A percentile compares a stretch with the other conserved stretches of the same genome.
phyloP scores from a whole-genome alignment of 495 filamentous ascomycete species.

The Aspergillus avenaceus region DNA sequence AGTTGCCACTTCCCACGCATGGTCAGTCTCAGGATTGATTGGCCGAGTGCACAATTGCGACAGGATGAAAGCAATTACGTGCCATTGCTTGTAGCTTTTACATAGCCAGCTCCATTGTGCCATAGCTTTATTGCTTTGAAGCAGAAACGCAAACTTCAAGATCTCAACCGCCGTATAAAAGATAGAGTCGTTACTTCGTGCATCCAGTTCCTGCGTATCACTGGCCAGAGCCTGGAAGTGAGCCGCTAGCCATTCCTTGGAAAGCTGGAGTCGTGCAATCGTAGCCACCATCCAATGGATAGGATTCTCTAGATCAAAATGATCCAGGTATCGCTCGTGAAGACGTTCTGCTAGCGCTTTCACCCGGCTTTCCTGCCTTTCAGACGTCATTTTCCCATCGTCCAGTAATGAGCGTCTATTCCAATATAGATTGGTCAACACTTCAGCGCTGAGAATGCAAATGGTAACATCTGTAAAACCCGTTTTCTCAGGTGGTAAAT shows the following conservation, averaged over 20 bases:
- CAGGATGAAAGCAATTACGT: conserved; percentile 65
- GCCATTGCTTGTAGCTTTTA: conserved; percentile 73
- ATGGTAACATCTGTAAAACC: conserved; percentile 73
- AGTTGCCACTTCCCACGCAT: conserved; percentile 69
- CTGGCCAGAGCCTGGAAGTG: conserved; percentile 43
- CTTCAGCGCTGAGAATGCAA: conserved; percentile 57
- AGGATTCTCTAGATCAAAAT: conserved; percentile 53
- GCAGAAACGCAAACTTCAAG: conserved; percentile 58
- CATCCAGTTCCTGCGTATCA: background rate
- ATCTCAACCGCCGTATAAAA: conserved; percentile 51
- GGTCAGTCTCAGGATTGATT: conserved; percentile 55
- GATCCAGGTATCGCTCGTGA: conserved; percentile 57
- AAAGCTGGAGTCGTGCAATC: conserved; percentile 59
- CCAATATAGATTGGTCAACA: conserved; percentile 32
- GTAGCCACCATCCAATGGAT: conserved; percentile 67
- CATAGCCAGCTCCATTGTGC: conserved; percentile 75
- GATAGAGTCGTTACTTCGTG: conserved; percentile 61
- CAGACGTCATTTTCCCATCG: background rate
- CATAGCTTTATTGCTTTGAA: conserved; percentile 56
- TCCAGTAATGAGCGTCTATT: background rate
- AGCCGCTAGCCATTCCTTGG: conserved; percentile 57
- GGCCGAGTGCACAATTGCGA: conserved; percentile 65
- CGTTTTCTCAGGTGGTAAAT: conserved; percentile 44
- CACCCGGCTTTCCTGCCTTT: background rate
- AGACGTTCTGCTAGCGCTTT: conserved; percentile 27